Evolutionary conservation across 2,329 filamentous ascomycete genomes (phyloP).

Genomic region (Neobulgaria alba): DNA sequence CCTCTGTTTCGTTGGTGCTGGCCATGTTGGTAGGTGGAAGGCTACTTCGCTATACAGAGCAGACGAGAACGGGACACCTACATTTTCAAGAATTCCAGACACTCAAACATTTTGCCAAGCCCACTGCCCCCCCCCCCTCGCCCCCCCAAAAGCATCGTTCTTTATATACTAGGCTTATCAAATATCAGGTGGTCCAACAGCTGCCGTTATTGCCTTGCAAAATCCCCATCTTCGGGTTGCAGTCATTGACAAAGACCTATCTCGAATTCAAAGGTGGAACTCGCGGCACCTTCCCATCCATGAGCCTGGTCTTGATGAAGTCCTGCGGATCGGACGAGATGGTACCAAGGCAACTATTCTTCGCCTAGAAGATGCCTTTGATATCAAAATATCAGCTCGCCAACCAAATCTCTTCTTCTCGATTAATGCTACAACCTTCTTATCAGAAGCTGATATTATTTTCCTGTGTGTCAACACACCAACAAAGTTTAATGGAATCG

Average conservation of each 20-base stretch:
- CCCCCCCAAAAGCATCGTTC: too few relatives aligned
- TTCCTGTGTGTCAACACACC: constrained; percentile 74
- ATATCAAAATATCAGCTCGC: constrained; percentile 35
- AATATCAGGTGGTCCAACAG: constrained; percentile 58
- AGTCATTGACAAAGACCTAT: constrained; percentile 62
- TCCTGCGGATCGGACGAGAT: constrained; percentile 57
- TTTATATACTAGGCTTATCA: too few relatives aligned
- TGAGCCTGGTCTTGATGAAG: constrained; percentile 61
- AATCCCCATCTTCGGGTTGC: constrained; percentile 64
- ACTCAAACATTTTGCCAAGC: too few relatives aligned
- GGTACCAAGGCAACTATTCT: constrained; percentile 40
- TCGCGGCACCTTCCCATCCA: constrained; percentile 66
- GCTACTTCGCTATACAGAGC: neutral
- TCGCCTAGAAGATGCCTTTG: constrained; percentile 29
- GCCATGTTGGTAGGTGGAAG: constrained; percentile 59
- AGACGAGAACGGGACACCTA: neutral
- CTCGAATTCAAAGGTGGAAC: constrained; percentile 64
- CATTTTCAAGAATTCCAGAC: neutral
- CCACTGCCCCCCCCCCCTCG: too few relatives aligned
- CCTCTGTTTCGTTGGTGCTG: constrained; percentile 67
- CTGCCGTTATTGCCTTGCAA: constrained; percentile 64
- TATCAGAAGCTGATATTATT: constrained; percentile 62
- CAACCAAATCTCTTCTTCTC: constrained; percentile 66
- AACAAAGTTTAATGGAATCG: constrained; percentile 62
- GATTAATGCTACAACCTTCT: constrained; percentile 51